Evolutionary conservation across 805 yeast species (phyloP).

Genomic region (Candida dendrica): DNA sequence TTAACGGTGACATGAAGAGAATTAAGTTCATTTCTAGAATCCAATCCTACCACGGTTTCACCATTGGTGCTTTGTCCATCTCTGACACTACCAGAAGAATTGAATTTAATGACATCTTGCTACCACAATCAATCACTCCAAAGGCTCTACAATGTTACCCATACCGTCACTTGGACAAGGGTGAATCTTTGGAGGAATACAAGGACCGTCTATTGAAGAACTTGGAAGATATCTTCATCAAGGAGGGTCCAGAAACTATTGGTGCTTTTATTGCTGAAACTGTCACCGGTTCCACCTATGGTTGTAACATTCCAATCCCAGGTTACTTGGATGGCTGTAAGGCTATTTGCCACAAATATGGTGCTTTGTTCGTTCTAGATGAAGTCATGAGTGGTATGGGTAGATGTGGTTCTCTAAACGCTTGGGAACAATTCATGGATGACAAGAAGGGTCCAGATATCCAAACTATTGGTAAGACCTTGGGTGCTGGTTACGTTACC

Average conservation of each 20-base stretch:
- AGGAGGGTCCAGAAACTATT: slow-evolving; percentile 35
- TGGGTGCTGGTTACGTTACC: slow-evolving; percentile 43
- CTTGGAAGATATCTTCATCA: slow-evolving; percentile 33
- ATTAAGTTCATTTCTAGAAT: slow-evolving; percentile 36
- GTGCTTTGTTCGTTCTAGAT: slow-evolving; percentile 41
- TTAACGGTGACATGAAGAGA: slow-evolving; percentile 35
- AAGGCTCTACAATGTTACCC: slow-evolving; percentile 22
- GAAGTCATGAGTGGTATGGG: slow-evolving; percentile 55
- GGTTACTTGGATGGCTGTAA: slow-evolving; percentile 40
- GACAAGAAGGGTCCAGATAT: slow-evolving; percentile 39
- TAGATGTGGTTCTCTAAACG: slow-evolving; percentile 39
- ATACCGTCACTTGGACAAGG: slow-evolving; percentile 19
- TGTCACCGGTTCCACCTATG: slow-evolving; percentile 40
- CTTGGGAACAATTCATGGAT: slow-evolving; percentile 33
- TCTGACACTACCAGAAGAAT: slow-evolving; percentile 31
- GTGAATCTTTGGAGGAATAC: slow-evolving; percentile 33
- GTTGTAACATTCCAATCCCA: slow-evolving; percentile 33
- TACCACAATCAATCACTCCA: slow-evolving; percentile 19
- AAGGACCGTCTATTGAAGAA: slow-evolving; percentile 30
- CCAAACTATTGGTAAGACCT: slow-evolving; percentile 39
- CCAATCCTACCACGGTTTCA: slow-evolving; percentile 43
- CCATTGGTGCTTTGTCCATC: slow-evolving; percentile 38
- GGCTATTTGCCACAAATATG: slow-evolving; percentile 43
- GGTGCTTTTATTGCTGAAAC: slow-evolving; percentile 39
- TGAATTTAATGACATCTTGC: slow-evolving; percentile 24